phyloP scores from a whole-genome alignment of 2,329 filamentous ascomycete species.

The Grosmannia clavigera region DNA sequence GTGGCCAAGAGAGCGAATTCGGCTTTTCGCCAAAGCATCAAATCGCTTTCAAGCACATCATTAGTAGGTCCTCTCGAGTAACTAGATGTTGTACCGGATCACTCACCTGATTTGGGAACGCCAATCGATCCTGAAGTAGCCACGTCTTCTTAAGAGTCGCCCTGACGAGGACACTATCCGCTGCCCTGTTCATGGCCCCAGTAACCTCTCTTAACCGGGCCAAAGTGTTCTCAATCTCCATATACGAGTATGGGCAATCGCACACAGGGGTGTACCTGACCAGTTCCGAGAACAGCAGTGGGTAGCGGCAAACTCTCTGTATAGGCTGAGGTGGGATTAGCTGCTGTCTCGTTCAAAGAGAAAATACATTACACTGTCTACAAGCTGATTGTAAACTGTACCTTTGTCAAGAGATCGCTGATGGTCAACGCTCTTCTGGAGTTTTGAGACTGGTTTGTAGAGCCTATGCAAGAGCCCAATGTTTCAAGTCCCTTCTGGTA shows the following conservation, averaged over 20 bases:
- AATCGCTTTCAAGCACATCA: constrained; percentile 24
- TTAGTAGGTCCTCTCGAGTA: background rate
- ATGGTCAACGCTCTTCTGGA: constrained; percentile 69
- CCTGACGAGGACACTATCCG: constrained; percentile 59
- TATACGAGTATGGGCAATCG: constrained; percentile 75
- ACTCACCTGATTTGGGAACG: constrained; percentile 57
- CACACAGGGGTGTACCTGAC: constrained; percentile 70
- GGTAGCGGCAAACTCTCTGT: constrained; percentile 84
- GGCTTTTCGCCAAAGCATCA: constrained; percentile 42
- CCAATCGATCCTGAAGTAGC: constrained; percentile 69
- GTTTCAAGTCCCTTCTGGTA: constrained; percentile 81
- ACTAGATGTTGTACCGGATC: background rate
- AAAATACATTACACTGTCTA: no score
- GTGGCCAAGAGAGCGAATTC: constrained; percentile 71
- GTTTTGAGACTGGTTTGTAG: constrained; percentile 51
- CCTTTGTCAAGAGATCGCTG: constrained; percentile 83
- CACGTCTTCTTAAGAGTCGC: constrained; percentile 68
- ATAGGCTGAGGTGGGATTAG: constrained; percentile 52
- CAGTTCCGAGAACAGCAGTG: constrained; percentile 73
- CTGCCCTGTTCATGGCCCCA: constrained; percentile 72
- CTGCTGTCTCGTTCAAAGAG: background rate
- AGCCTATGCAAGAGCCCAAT: constrained; percentile 61
- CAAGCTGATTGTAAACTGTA: constrained; percentile 21
- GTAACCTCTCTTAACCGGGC: constrained; percentile 62
- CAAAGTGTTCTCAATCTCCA: constrained; percentile 63